Base-by-base conservation (phyloP, 176 grass and related monocot species). In the Carex myosuroides region DNA sequence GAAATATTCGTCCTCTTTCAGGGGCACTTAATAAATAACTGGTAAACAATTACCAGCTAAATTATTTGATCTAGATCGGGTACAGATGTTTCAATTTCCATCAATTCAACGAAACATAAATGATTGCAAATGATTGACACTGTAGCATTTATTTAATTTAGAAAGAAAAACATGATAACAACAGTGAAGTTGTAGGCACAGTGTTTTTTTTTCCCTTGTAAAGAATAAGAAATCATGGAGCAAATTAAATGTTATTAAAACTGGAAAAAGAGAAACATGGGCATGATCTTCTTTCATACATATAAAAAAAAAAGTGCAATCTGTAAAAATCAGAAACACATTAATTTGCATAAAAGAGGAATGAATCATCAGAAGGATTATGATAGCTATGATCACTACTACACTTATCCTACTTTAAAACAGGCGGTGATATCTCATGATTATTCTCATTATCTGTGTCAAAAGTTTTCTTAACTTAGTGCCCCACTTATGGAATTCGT, bases 361-460 rank as follows among this genome's bases (percentile, higher is more conserved):
- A 64, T 81, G 33, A 81, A 64, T 81, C 37, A 81, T 81, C 44
- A 17, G 58, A 42, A 61, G 59, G 59, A 81, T 81, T 68, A 83
- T 68, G 80, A 68, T 5, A 52, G 41, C 5, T 21, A 83, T 65
- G 42, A 83, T 83, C 12, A 83, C 63, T 62, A 67, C 22, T 32
- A 66, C 41, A 54, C 18, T 53, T 50, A 65, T 67, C 39, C 37
- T 46, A 33, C 80, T 83, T 77, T 77, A 56, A 68, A 62, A 68
- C 26, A 50, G 62, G 60, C 41, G 60, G 62, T 52, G 60, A 26
- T 68, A 44, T 35, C n/a, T 35, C 80, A 82, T 82, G 60, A 48
- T 61, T 13, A 61, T 13, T 82, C 60, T 82, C 80, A 82, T 65
- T 64, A 66, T 70, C 29, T 66, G 16, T 35, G 56, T 66, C 58